Evolutionary conservation across 345 rosid species (phyloP).

Genomic region (Noccaea caerulescens): DNA sequence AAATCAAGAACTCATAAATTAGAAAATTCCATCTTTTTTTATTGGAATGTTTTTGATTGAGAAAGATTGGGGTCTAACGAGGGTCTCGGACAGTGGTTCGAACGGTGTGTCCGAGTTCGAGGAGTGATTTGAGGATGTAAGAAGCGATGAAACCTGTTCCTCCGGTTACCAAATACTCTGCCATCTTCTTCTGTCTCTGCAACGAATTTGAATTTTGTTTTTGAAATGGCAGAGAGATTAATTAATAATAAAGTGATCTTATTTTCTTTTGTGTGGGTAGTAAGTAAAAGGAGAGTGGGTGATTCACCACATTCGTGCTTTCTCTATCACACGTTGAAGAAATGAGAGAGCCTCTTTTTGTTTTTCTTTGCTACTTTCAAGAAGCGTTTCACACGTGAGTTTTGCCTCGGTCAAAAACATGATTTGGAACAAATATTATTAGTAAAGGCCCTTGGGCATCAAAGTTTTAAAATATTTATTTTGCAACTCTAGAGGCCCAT

Average conservation of each 20-base stretch:
- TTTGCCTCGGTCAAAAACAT: not conserved
- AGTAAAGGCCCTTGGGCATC: not conserved
- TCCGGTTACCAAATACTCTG: slow-evolving; percentile 88
- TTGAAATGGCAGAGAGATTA: slow-evolving; percentile 3
- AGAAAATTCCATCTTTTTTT: too few species aligned
- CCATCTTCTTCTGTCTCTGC: slow-evolving; percentile 49
- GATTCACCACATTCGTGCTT: slow-evolving; percentile 23
- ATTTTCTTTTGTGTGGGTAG: not conserved
- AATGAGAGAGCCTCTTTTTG: too few species aligned
- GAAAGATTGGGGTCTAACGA: slow-evolving; percentile 43
- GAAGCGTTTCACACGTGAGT: not conserved
- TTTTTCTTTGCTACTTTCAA: not conserved
- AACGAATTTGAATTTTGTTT: not conserved
- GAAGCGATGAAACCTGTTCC: slow-evolving; percentile 92
- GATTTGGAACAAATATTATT: not conserved
- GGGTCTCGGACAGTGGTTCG: slow-evolving; percentile 84
- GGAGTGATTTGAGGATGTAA: slow-evolving; percentile 66
- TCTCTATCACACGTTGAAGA: not conserved
- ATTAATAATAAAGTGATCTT: slow-evolving; percentile 27
- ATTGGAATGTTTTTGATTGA: slow-evolving; percentile 2
- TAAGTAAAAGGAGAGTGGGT: slow-evolving; percentile 33
- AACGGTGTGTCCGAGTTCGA: slow-evolving; percentile 67
- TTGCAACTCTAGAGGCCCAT: not conserved
- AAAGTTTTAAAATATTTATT: not conserved
- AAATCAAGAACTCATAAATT: not conserved